Evolutionary conservation across 805 yeast species (phyloP).

Genomic region (Kodamaea jinghongensis): DNA sequence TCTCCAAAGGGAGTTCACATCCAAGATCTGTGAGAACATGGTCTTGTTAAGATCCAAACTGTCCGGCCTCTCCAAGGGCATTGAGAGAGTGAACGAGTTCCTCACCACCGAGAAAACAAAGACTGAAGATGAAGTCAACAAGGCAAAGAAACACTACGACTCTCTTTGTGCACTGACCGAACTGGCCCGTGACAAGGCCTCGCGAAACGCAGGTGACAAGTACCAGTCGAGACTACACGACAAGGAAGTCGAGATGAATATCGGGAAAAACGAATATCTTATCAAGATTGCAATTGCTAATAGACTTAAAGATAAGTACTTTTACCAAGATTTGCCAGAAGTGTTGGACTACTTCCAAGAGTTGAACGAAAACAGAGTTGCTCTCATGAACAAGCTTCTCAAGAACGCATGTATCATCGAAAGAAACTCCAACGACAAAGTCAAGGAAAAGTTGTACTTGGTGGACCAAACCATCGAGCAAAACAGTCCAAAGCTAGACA

Average conservation of each 20-base stretch:
- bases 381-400: constrained; percentile 67
- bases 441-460: constrained; percentile 48
- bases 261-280: constrained; percentile 79
- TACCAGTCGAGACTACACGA: constrained; percentile 54
- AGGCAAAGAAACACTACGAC: constrained; percentile 77
- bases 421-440: constrained; percentile 41
- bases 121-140: constrained; percentile 54
- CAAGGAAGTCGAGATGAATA: constrained; percentile 78
- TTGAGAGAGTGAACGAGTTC: constrained; percentile 59
- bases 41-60: constrained; percentile 51
- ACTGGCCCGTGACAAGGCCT: constrained; percentile 68
- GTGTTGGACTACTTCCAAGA: constrained; percentile 81
- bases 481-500: constrained; percentile 72
- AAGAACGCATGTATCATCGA: constrained; percentile 62
- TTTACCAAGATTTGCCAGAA: constrained; percentile 91
- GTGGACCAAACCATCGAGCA: constrained; percentile 59
- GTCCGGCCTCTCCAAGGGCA: constrained; percentile 51
- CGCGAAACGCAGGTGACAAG: constrained; percentile 51
- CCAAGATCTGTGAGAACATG: constrained; percentile 62
- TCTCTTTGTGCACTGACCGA: constrained; percentile 79
- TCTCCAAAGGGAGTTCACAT: constrained; percentile 57
- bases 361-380: constrained; percentile 74
- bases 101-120: constrained; percentile 47
- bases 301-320: constrained; percentile 88
- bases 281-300: constrained; percentile 81